These are phyloP conservation scores for Penicillium sp. DNA, from an alignment of 2,329 filamentous ascomycete genomes.

Conservation along the genomic window DNA sequence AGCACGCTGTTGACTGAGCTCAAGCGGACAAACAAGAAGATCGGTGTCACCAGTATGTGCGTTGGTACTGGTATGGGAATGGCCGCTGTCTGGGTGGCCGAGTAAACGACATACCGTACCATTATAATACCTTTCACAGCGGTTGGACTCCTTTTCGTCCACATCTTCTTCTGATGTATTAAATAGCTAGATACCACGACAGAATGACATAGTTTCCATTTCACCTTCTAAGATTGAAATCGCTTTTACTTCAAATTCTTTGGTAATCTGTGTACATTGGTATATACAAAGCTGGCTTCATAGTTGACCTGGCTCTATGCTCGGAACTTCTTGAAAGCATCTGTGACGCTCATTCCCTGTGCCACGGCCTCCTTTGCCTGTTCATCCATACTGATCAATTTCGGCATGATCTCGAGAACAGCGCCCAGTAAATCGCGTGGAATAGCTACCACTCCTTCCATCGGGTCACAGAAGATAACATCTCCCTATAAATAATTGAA, in stretches of 20 bases:
- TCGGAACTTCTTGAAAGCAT: slow-evolving; percentile 63
- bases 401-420: slow-evolving; percentile 62
- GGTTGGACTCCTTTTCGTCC: background rate
- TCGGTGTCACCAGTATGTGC: slow-evolving; percentile 95
- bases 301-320: background rate
- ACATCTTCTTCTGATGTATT: slow-evolving; percentile 3
- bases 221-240: too few species aligned
- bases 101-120: slow-evolving; percentile 54
- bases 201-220: background rate
- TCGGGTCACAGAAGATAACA: slow-evolving; percentile 67
- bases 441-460: slow-evolving; percentile 70
- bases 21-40: slow-evolving; percentile 75
- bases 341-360: slow-evolving; percentile 61
- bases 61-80: slow-evolving; percentile 97
- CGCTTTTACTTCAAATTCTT: too few species aligned
- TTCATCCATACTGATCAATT: slow-evolving; percentile 54
- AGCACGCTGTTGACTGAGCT: slow-evolving; percentile 90
- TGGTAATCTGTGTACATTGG: too few species aligned
- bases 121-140: slow-evolving; percentile 1
- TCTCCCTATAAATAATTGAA: slow-evolving; percentile 52
- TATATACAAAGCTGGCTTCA: background rate
- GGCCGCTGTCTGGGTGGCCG: slow-evolving; percentile 93
- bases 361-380: slow-evolving; percentile 66
- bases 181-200: slow-evolving; percentile 5
- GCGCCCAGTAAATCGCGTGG: slow-evolving; percentile 60